These are phyloP conservation scores for Saksenaea vasiformis DNA, from an alignment of 371 early-diverging fungal species.

Conservation along the genomic window DNA sequence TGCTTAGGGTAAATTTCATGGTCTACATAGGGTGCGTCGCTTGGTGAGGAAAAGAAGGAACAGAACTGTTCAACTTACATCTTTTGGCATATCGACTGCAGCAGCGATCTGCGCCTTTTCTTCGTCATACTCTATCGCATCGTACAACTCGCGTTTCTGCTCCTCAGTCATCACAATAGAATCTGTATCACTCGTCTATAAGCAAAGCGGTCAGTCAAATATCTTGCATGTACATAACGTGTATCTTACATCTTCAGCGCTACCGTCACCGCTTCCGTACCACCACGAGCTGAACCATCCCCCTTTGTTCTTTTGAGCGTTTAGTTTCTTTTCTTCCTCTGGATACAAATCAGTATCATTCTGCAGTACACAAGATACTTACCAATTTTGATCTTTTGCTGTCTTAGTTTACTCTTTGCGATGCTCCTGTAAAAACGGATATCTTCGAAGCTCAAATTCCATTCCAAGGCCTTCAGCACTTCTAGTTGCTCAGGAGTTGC, in stretches of 20 bases:
- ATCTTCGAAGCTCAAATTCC: slow-evolving; percentile 83
- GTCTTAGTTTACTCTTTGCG: slow-evolving; percentile 72
- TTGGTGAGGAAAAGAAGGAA: not conserved
- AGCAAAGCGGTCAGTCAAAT: not conserved
- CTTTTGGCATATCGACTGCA: slow-evolving; percentile 78
- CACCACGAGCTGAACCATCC: slow-evolving; percentile 75
- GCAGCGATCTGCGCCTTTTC: slow-evolving; percentile 61
- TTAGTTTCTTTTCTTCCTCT: slow-evolving; percentile 37
- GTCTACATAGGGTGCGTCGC: slow-evolving; percentile 35
- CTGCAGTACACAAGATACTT: slow-evolving; percentile 13
- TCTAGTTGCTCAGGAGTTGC: slow-evolving; percentile 55
- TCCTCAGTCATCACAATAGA: slow-evolving; percentile 64
- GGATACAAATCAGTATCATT: slow-evolving; percentile 20
- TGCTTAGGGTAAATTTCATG: slow-evolving; percentile 66
- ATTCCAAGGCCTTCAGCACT: slow-evolving; percentile 72
- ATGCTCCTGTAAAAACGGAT: slow-evolving; percentile 88
- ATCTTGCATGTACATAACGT: not conserved
- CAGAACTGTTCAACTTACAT: slow-evolving; percentile 47
- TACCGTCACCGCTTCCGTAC: slow-evolving; percentile 40
- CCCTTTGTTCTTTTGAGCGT: slow-evolving; percentile 18
- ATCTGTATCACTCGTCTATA: slow-evolving; percentile 26
- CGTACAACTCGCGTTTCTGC: slow-evolving; percentile 86
- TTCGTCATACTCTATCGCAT: slow-evolving; percentile 95
- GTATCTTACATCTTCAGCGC: not conserved
- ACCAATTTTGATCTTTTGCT: slow-evolving; percentile 73